Base-by-base conservation (phyloP, 768 basidiomycete species). In the Lactarius indigo region DNA sequence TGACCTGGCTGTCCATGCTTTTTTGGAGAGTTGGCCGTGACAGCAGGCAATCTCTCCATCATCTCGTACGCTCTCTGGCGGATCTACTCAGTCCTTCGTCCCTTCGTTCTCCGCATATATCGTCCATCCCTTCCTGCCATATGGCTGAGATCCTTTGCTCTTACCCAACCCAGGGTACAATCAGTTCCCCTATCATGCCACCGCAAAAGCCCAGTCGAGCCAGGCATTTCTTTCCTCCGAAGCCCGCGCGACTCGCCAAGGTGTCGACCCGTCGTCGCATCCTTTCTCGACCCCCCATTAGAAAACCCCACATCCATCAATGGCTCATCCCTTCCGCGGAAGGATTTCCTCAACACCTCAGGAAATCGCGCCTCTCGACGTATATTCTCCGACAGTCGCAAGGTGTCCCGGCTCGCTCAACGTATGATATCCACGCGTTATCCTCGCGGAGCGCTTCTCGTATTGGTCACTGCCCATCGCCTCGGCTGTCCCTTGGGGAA, bases 1-100 rank as follows among this genome's bases (percentile, higher is more conserved):
- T 76, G 64, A 70, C 72, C 81, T 81, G 81, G 80, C 83, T 85
- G 86, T 86, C 85, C 85, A 90, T 90, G 88, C 87, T 86, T 78
- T 85, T 86, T 78, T 85, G 83, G 85, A 84, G 83, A 79, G 82
- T 79, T 74, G 76, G 81, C 73, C 79, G 82, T 78, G 77, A 81
- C 76, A 80, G 78, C 79, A 84, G 83, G 77, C 80, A 81, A 23
- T 54, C 63, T 78, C 75, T 84, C 76, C 79, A 82, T 71, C 80
- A 78, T 69, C 59, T 63, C 10, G 37, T 56, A 57, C 64, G 42
- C 63, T 54, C 50, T 37, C 35, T 54, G 50, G 76, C 76, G 70
- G 66, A 74, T 62, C 57, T 68, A 52, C 68, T 73, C 71, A 69
- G 70, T 57, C 66, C 72, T 64, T 64, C 72, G 44, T 65, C 69